Base-by-base conservation (phyloP, 257 asterid genomes). In the Paulownia fortunei region DNA sequence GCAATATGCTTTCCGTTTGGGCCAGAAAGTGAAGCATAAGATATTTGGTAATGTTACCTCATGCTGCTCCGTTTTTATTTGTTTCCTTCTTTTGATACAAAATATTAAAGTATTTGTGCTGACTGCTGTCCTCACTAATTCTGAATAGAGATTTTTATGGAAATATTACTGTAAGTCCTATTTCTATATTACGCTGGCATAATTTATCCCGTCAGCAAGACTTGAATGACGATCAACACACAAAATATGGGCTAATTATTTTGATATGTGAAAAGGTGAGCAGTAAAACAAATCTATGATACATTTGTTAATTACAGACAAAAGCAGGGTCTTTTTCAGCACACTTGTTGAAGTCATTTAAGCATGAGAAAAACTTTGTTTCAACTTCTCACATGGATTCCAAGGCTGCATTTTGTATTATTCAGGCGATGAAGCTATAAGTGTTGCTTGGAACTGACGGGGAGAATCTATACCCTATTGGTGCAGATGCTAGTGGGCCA, bases 1-100 rank as follows among this genome's bases (percentile, higher is more conserved):
- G 30, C 88, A 89, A 61, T 93, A 90, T 77, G 86, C 87, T 81
- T 92, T 91, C 64, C 98, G 96, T 47, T 84, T 96, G 88, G 99
- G 99, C 81, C 99, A 96, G 87, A 96, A 87, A 92, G 87, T 93
- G 84, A 89, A 86, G 87, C 98, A 96, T 82, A 91, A 88, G 88
- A 72, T 73, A 64, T 96, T 88, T 83, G 99, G 99, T 96, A 90
- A 66, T 74, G 39, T 69, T 36, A 3, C 77, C 79, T 49, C 59
- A 8, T 72, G 26, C 32, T 70, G 37, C 37, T n/a, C 49, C 54
- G 67, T 10, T 37, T 7, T 60, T 19, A 37, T 70, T 13, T 26
- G 10, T 51, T 19, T 56, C 67, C 66, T 21, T 37, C 51, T 36
- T 56, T 44, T 37, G 64, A 36, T 55, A 71, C 34, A 69, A 69